Evolutionary conservation across 768 basidiomycete species (phyloP), one percentile per base, ranked within the genome.

Genomic region (Lactifluus rugatus): DNA sequence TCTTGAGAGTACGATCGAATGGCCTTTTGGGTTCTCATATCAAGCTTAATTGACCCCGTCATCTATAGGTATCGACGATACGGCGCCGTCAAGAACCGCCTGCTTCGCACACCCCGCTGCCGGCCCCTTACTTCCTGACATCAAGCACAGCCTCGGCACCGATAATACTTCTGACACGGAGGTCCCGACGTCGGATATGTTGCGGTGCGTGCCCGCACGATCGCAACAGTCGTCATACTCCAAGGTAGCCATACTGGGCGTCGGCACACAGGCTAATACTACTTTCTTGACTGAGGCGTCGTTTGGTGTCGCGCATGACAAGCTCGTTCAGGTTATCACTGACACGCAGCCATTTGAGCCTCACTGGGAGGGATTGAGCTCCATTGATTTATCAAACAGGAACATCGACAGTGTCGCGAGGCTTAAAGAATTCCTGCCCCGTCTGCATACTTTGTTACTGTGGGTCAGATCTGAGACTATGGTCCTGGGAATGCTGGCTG

Each of bases 241-340:
- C 56, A 36, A 37, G 28, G 54, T 32, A 42, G n/a, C 26, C 32
- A 28, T 36, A 41, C 14, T 42, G 2, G 49, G 54, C 23, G 54
- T 26, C 48, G 62, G 60, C 8, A 44, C 48, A 23, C 65, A 58
- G 42, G 63, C 54, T 14, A 76, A 86, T 62, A 79, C 76, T 9
- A 87, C 86, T 0, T 95, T 87, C 74, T 75, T 98, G 62, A 98
- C 95, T 11, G 94, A 98, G 68, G 97, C 94, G 68, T 97, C 94
- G 42, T 99, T 99, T 68, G 92, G 82, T 16, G 84, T 97, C 45
- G 81, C 93, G n/a, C 90, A 91, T 66, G 95, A 97, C 68, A 81
- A 82, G 46, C 80, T 99, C 5, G 87, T 98, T 2, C 82, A 89
- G 69, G 84, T 90, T 65, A 91, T 99, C 67, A 97, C 94, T 44